These are phyloP conservation scores for Lasiodiplodia theobromae DNA, from an alignment of 2,329 filamentous ascomycete genomes.

Conservation along the genomic window DNA sequence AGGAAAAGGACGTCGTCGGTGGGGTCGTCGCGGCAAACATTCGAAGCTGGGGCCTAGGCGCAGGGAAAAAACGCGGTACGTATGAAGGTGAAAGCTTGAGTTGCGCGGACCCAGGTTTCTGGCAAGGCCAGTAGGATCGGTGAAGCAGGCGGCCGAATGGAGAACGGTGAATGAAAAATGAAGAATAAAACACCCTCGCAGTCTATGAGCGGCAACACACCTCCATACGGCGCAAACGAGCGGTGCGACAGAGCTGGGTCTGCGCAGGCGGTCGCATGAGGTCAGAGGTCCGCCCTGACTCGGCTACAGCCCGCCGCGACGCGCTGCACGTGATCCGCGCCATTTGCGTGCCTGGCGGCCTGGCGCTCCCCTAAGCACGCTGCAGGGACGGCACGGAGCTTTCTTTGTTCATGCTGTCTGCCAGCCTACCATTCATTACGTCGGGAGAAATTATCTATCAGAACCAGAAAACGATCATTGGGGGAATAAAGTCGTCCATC, in stretches of 20 bases:
- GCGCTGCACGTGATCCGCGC: conserved; percentile 15
- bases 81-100: not conserved
- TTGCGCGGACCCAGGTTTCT: not conserved
- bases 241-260: conserved; percentile 20
- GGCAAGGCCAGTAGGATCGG: not conserved
- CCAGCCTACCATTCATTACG: conserved; percentile 15
- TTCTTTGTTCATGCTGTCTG: conserved; percentile 13
- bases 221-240: conserved; percentile 26
- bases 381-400: not conserved
- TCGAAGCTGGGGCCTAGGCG: conserved; percentile 15
- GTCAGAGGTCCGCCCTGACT: conserved; percentile 19
- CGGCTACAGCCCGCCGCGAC: not conserved
- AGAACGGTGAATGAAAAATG: not conserved
- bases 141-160: not conserved
- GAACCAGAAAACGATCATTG: conserved; percentile 21
- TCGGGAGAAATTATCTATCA: conserved; percentile 27
- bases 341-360: not conserved
- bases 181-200: not conserved
- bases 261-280: conserved; percentile 27
- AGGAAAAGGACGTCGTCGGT: conserved; percentile 1
- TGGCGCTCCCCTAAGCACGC: not conserved
- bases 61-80: not conserved
- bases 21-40: conserved; percentile 23
- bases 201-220: conserved; percentile 3
- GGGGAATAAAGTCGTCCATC: conserved; percentile 30